phyloP scores from a whole-genome alignment of 768 basidiomycete species.

The Tylopilus plumbeoviolaceoides region DNA sequence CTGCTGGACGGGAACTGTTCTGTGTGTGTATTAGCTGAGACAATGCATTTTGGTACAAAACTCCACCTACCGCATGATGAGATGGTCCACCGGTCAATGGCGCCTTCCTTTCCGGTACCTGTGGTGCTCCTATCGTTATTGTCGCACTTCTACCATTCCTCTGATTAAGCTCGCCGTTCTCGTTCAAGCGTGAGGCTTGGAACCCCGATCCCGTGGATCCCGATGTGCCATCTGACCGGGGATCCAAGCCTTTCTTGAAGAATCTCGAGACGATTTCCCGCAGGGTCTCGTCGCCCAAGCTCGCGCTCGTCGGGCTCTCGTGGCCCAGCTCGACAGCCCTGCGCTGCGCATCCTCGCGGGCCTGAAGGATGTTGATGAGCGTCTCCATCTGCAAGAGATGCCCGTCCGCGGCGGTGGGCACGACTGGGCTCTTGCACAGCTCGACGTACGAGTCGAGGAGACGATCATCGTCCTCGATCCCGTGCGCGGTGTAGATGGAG shows the following conservation, averaged over 20 bases:
- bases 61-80: conserved; percentile 5
- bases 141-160: background rate
- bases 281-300: conserved; percentile 29
- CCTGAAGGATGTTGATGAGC: conserved; percentile 47
- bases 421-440: conserved; percentile 49
- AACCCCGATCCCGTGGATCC: conserved; percentile 14
- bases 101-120: conserved; percentile 2
- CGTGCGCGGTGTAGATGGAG: conserved; percentile 50
- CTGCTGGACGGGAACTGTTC: background rate
- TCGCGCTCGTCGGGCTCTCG: conserved; percentile 31
- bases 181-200: conserved; percentile 13
- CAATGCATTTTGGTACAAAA: background rate
- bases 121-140: conserved; percentile 7
- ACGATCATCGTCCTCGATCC: conserved; percentile 42
- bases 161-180: conserved; percentile 1
- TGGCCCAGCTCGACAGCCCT: conserved; percentile 31
- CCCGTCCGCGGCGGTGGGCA: conserved; percentile 52
- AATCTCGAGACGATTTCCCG: conserved; percentile 31
- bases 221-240: conserved; percentile 3
- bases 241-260: conserved; percentile 26
- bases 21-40: conserved; percentile 2
- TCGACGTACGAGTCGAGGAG: conserved; percentile 51
- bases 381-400: conserved; percentile 52
- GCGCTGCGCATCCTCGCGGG: conserved; percentile 46
- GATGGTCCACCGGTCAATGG: background rate